phyloP scores from a whole-genome alignment of 2,329 filamentous ascomycete species.

The Fusarium oxysporum region DNA sequence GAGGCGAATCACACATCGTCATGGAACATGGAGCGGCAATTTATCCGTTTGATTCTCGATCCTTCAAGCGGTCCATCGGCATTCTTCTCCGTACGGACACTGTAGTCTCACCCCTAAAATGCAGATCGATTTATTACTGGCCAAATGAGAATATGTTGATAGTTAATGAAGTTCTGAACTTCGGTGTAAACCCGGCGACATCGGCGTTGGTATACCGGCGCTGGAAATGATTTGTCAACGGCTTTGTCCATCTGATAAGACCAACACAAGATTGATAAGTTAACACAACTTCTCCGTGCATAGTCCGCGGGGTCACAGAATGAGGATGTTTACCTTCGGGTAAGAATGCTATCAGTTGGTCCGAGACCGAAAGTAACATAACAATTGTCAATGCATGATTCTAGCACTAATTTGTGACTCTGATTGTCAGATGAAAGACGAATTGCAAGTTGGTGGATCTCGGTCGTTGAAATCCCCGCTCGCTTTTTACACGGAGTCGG shows the following conservation, averaged over 20 bases:
- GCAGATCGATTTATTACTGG: slow-evolving; percentile 29
- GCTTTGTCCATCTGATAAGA: slow-evolving; percentile 33
- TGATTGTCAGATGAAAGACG: neutral
- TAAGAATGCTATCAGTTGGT: neutral
- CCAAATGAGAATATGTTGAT: slow-evolving; percentile 31
- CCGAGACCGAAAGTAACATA: neutral
- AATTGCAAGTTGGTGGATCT: slow-evolving; percentile 16
- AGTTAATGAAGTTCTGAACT: slow-evolving; percentile 23
- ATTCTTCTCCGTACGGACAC: slow-evolving; percentile 15
- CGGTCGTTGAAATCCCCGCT: slow-evolving; percentile 32
- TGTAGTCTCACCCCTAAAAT: slow-evolving; percentile 15
- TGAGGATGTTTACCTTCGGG: neutral
- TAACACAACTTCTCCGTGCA: neutral
- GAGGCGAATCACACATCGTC: slow-evolving; percentile 30
- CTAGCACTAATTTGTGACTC: neutral
- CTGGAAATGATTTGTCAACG: slow-evolving; percentile 3
- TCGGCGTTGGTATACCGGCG: slow-evolving; percentile 14
- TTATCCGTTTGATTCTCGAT: slow-evolving; percentile 1
- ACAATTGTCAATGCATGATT: neutral
- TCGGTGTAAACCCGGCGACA: slow-evolving; percentile 19
- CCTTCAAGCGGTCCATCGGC: slow-evolving; percentile 9
- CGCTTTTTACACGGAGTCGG: slow-evolving; percentile 33
- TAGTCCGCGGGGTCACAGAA: neutral
- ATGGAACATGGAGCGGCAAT: slow-evolving; percentile 7
- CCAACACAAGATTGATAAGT: slow-evolving; percentile 36